Evolutionary conservation across 108 stramenopile genomes (phyloP), one percentile per base, ranked within the genome.

Genomic region (Discostella pseudostelligera): DNA sequence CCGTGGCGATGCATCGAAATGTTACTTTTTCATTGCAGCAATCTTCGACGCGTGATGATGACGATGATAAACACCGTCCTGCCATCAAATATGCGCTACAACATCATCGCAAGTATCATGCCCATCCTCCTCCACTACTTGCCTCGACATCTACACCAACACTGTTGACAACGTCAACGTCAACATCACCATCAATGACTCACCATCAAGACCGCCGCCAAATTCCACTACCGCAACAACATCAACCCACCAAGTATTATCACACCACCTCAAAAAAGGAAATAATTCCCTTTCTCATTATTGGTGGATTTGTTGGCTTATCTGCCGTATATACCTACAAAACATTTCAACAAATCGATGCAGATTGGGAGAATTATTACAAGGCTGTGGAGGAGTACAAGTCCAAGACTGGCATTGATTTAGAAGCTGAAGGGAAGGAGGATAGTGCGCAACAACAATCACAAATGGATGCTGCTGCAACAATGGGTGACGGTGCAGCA

Each of bases 341-440:
- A 28, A 83, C 90, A 0, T 47, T 87, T 25, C 61, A 81, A 24
- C 86, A 88, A 42, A 89, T 92, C 86, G 87, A 92, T 47, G 58
- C 61, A 20, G 90, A 92, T 35, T 86, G 87, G 87, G 86, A 87
- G 44, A 87, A 92, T 10, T 92, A 92, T 76, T 70, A 87, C 29
- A 83, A 77, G 79, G 53, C 69, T 44, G 24, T 92, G 50, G 69
- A 82, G 42, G 79, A 87, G 46, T 89, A 86, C 66, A 79, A 88
- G 62, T 0, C 28, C n/a, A n/a, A 14, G 6, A 68, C 55, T 21
- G 67, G 67, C 1, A 36, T 40, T 16, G 67, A 63, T 42, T 14
- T 35, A 1, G 56, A 57, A 44, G n/a, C n/a, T n/a, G n/a, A n/a
- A n/a, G n/a, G n/a, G n/a, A 32, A 32, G 32, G 4, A 32, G 32